phyloP scores from a whole-genome alignment of 2,329 filamentous ascomycete species.

The Myriosclerotinia duriaeana region DNA sequence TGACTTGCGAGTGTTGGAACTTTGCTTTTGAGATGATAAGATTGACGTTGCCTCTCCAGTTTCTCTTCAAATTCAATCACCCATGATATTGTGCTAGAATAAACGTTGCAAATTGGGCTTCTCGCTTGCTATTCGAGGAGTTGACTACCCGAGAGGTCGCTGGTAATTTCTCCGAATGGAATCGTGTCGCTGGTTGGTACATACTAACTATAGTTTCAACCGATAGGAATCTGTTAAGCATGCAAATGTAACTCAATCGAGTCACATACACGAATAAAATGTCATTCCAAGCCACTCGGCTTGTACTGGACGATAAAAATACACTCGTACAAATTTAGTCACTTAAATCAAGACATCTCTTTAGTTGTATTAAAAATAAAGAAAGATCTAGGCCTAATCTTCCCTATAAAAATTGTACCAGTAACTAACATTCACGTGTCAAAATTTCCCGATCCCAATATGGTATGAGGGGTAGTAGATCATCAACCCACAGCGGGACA shows the following conservation, averaged over 20 bases:
- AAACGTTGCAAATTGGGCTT: neutral
- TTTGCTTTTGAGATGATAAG: neutral
- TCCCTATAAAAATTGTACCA: neutral
- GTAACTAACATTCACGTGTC: constrained; percentile 9
- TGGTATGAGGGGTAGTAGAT: constrained; percentile 13
- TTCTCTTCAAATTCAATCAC: fast-evolving
- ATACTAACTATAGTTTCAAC: neutral
- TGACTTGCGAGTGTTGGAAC: too few relatives aligned
- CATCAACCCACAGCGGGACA: constrained; percentile 11
- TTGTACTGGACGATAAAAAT: neutral
- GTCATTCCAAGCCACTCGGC: neutral
- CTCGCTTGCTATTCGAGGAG: neutral
- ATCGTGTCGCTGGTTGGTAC: neutral
- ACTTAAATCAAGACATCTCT: neutral
- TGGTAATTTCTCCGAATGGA: neutral
- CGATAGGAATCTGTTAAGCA: neutral
- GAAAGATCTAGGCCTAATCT: neutral
- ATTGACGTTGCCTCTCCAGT: neutral
- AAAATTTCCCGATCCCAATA: neutral
- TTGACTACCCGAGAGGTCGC: neutral
- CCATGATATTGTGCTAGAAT: neutral
- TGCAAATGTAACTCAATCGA: neutral
- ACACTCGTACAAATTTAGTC: neutral
- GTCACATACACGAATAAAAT: neutral
- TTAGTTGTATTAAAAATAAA: neutral